A percentile compares a stretch with the other conserved stretches of the same genome.
These are phyloP conservation scores for Boletus austroedulis DNA, from an alignment of 1,284 basidiomycete genomes.

Conservation along the genomic window DNA sequence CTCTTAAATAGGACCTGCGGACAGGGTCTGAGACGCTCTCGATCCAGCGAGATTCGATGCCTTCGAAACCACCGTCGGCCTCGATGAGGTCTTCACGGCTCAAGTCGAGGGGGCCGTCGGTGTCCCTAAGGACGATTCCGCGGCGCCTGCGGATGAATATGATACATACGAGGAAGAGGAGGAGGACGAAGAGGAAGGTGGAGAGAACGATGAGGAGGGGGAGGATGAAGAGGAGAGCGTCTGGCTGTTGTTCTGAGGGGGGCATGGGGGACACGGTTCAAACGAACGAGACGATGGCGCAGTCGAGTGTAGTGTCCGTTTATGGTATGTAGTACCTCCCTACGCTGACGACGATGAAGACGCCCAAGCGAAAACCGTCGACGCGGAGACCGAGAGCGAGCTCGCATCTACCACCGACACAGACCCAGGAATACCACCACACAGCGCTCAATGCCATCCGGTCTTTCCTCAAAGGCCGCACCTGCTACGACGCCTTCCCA, in stretches of 20 bases:
- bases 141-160: constrained; percentile 78
- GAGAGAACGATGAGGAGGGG: constrained; percentile 90
- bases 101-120: constrained; percentile 92
- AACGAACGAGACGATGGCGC: background rate
- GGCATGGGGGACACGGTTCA: background rate
- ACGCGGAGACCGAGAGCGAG: constrained; percentile 49
- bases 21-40: constrained; percentile 74
- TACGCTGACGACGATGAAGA: constrained; percentile 35
- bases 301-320: too few relatives aligned
- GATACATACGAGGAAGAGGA: constrained; percentile 86
- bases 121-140: constrained; percentile 81
- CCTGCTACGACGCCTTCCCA: constrained; percentile 93
- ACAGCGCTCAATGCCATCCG: constrained; percentile 77
- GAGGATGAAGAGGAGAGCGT: constrained; percentile 78
- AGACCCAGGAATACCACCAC: constrained; percentile 63
- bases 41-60: constrained; percentile 90
- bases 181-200: constrained; percentile 88
- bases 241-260: constrained; percentile 34
- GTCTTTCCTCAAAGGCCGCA: constrained; percentile 79
- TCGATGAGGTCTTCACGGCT: constrained; percentile 86
- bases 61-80: constrained; percentile 88
- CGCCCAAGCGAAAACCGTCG: constrained; percentile 41
- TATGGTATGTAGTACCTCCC: too few relatives aligned
- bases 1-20: constrained; percentile 75
- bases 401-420: constrained; percentile 59